These are phyloP conservation scores for Marsdenia floribunda DNA, from an alignment of 257 asterid genomes.

Conservation along the genomic window DNA sequence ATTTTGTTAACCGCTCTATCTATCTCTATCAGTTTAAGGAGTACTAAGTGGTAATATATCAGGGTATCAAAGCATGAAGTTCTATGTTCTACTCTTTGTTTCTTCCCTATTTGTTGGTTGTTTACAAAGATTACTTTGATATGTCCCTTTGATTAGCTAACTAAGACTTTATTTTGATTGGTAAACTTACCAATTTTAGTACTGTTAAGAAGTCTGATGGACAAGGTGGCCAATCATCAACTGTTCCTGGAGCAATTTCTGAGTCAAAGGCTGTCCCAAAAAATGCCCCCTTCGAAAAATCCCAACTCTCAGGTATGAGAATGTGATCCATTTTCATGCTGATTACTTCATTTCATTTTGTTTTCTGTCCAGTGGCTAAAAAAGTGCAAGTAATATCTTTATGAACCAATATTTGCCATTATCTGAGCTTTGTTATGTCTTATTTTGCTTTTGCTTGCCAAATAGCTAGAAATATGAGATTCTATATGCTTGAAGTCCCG, in stretches of 20 bases:
- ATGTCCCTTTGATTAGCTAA: constrained; percentile 5
- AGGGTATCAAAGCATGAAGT: no score
- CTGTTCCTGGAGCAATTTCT: constrained; percentile 3
- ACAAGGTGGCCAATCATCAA: constrained; percentile 16
- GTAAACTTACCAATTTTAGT: not conserved
- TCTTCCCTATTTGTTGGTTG: no score
- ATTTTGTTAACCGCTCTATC: no score
- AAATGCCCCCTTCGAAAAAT: constrained; percentile 6
- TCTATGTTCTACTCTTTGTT: no score
- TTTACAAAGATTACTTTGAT: not conserved
- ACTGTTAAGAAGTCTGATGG: constrained; percentile 25
- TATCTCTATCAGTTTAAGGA: no score
- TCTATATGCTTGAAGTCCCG: not conserved
- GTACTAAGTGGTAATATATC: not conserved
- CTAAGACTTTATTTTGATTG: constrained; percentile 3
- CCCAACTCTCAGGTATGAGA: constrained; percentile 18
- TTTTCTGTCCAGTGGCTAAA: not conserved
- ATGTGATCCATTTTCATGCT: not conserved
- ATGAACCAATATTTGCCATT: not conserved
- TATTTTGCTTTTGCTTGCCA: not conserved
- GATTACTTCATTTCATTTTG: not conserved
- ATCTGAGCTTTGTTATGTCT: not conserved
- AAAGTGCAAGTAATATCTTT: not conserved
- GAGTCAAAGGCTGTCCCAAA: constrained; percentile 11
- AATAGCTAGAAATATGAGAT: not conserved